Base-by-base conservation (phyloP, 805 yeast genomes). In the Candida tammaniensis region DNA sequence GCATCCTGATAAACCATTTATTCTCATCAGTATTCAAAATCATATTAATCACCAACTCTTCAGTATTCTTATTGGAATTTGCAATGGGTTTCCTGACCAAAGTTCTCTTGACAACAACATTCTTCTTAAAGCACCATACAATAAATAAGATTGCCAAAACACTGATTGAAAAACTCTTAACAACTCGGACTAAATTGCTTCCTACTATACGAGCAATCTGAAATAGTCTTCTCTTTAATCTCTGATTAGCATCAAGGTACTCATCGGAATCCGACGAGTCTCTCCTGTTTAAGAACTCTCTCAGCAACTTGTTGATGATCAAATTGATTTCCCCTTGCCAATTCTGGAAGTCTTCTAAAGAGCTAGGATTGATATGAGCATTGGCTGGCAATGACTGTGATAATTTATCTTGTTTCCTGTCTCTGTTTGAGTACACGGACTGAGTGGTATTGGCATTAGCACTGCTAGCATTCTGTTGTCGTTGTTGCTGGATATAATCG, bases 311-410 rank as follows among this genome's bases (percentile, higher is more conserved):
- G 39, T 59, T 63, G 34, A 76, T 55, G 6, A 76, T 59, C 30
- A 62, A 44, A 40, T 74, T 75, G 30, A 75, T 70, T 36, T 74
- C 80, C 20, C 62, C 64, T 48, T 74, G 80, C 81, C 81, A 75
- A 30, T 58, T 62, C 26, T 65, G 57, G 40, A 74, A 68, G 25
- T 73, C 79, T 26, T 62, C 68, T 4, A 35, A 27, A 6, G 38
- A 37, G n/a, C 48, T 42, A 13, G 28, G 24, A n/a, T 36, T 15
- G 26, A 37, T 33, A 5, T 27, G 9, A 8, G 26, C 22, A 22
- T 37, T 36, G 7, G 43, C 28, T 6, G 54, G 46, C 14, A 43
- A 33, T 3, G 47, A 36, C 27, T 43, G 47, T 3, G 38, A 23
- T 19, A 40, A 36, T 15, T 38, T 35, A 13, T 25, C 25, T 15